Evolutionary conservation across 345 rosid species (phyloP).

Genomic region (Euphorbia tirucalli): DNA sequence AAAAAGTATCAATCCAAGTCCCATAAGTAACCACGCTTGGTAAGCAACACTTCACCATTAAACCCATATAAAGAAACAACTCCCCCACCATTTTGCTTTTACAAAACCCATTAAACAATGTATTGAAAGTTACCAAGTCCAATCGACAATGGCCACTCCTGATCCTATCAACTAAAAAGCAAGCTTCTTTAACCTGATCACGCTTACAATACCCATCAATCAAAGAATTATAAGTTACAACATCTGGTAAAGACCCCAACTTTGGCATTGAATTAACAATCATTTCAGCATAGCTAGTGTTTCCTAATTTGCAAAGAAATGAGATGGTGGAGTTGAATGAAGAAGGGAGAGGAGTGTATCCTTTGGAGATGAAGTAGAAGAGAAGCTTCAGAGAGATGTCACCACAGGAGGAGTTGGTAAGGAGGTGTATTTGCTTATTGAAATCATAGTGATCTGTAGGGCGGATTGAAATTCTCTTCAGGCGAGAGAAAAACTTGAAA

Average conservation of each 20-base stretch:
- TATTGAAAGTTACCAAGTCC: slow-evolving; percentile 42
- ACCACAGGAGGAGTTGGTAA: slow-evolving; percentile 35
- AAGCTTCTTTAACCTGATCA: slow-evolving; percentile 28
- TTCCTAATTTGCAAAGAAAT: slow-evolving; percentile 32
- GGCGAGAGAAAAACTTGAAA: slow-evolving; percentile 31
- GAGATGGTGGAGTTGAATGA: slow-evolving; percentile 42
- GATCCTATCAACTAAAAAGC: slow-evolving; percentile 24
- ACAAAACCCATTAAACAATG: slow-evolving; percentile 45
- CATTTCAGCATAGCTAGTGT: slow-evolving; percentile 31
- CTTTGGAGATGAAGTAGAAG: slow-evolving; percentile 37
- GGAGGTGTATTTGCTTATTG: slow-evolving; percentile 43
- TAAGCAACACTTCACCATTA: slow-evolving; percentile 40
- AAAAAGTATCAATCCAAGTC: slow-evolving; percentile 41
- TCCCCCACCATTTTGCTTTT: slow-evolving; percentile 35
- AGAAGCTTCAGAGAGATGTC: slow-evolving; percentile 36
- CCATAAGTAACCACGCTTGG: slow-evolving; percentile 45
- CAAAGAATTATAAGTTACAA: slow-evolving; percentile 42
- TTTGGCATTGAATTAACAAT: slow-evolving; percentile 33
- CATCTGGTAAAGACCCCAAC: slow-evolving; percentile 35
- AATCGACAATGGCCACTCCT: slow-evolving; percentile 30
- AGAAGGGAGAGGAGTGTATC: slow-evolving; percentile 42
- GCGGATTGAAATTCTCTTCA: slow-evolving; percentile 21
- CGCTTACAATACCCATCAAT: slow-evolving; percentile 42
- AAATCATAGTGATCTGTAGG: slow-evolving; percentile 26
- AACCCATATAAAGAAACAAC: slow-evolving; percentile 39